Evolutionary conservation across 2,329 filamentous ascomycete species (phyloP).

Genomic region (Trichoderma arundinaceum): DNA sequence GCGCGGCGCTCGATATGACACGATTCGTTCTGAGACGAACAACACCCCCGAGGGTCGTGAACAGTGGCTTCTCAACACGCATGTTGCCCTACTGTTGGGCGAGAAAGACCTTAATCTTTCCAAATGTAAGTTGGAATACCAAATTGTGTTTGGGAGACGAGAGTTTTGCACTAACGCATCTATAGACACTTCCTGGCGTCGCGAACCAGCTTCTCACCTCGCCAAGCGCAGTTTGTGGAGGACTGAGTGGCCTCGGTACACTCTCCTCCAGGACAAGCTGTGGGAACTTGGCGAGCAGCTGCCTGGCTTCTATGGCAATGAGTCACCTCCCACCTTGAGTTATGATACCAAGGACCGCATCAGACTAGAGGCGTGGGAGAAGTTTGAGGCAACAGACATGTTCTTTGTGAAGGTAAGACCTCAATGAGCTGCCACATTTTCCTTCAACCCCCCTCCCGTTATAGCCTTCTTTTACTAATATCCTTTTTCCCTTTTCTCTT

Average conservation of each 20-base stretch:
- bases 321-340: conserved; percentile 52
- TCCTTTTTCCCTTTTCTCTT: background rate
- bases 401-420: conserved; percentile 68
- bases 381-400: conserved; percentile 64
- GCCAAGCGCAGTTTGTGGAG: conserved; percentile 67
- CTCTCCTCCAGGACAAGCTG: conserved; percentile 56
- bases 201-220: conserved; percentile 56
- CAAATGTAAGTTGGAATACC: conserved; percentile 55
- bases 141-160: background rate
- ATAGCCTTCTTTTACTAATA: background rate
- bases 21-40: conserved; percentile 60
- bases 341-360: conserved; percentile 54
- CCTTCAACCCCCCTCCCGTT: background rate
- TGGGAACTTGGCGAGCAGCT: conserved; percentile 61
- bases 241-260: conserved; percentile 61
- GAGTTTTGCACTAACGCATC: background rate
- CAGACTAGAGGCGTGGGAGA: conserved; percentile 56
- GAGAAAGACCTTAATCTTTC: conserved; percentile 67
- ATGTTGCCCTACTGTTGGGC: conserved; percentile 67
- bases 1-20: conserved; percentile 68
- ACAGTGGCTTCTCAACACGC: conserved; percentile 69
- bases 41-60: conserved; percentile 64
- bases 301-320: conserved; percentile 55
- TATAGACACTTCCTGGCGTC: conserved; percentile 64
- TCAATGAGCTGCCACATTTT: background rate